Conservation (phyloP, 768 basidiomycete genomes). For the Leccinum obscurum region DNA sequence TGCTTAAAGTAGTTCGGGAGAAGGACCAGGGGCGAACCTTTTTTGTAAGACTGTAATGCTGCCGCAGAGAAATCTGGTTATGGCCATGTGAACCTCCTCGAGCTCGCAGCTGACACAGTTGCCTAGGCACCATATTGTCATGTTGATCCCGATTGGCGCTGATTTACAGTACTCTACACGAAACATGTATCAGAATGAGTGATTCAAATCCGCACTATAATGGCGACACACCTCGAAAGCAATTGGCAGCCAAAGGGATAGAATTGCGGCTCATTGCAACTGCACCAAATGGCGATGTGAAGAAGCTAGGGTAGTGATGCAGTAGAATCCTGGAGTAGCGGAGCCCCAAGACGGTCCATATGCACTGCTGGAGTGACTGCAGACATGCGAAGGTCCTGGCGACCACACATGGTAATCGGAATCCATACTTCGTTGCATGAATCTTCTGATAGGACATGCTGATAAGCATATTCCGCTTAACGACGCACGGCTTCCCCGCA, state of each 20-base stretch:
- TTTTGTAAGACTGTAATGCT: neutral
- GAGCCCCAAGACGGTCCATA: no score
- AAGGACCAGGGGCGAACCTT: neutral
- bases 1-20: constrained; percentile 15
- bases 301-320: neutral
- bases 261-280: neutral
- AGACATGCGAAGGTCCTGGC: neutral
- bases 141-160: neutral
- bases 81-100: neutral
- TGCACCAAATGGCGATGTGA: neutral
- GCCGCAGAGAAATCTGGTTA: neutral
- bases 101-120: neutral
- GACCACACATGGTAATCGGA: neutral
- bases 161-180: neutral
- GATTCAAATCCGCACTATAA: neutral
- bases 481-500: neutral
- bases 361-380: neutral
- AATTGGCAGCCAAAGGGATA: neutral
- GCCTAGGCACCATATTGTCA: constrained; percentile 2
- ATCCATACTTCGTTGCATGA: neutral
- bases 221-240: neutral
- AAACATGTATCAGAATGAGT: constrained; percentile 8
- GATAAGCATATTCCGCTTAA: neutral
- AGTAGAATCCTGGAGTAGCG: neutral
- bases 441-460: neutral